These are phyloP conservation scores for Fomitopsis schrenkii DNA, from an alignment of 1,284 basidiomycete species.

Conservation along the genomic window DNA sequence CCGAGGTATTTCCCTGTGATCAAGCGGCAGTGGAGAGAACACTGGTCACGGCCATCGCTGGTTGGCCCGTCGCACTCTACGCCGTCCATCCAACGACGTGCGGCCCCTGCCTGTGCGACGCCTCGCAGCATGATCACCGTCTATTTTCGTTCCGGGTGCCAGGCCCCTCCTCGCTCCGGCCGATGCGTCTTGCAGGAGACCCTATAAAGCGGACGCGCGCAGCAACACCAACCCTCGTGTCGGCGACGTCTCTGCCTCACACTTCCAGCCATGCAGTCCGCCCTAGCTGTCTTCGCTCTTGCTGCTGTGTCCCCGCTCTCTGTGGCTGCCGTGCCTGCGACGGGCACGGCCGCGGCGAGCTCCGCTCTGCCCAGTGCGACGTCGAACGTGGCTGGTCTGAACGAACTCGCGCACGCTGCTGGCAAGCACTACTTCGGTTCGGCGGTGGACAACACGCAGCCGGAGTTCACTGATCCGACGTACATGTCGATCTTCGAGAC, in stretches of 20 bases:
- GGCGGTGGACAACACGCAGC: constrained; percentile 46
- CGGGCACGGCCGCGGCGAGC: constrained; percentile 2
- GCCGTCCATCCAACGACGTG: background rate
- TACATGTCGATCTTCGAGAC: constrained; percentile 42
- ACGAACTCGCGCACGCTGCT: constrained; percentile 39
- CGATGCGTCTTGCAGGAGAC: background rate
- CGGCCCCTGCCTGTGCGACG: background rate
- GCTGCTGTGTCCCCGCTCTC: background rate
- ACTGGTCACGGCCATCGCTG: background rate
- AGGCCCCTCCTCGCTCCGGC: background rate
- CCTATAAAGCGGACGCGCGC: background rate
- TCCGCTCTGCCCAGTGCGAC: constrained; percentile 5
- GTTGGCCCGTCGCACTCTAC: background rate
- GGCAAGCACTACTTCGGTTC: constrained; percentile 57
- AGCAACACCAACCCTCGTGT: background rate
- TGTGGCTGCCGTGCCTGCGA: constrained; percentile 1
- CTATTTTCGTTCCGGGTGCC: background rate
- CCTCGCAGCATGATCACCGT: background rate
- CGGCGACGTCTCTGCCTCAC: background rate
- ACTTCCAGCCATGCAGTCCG: background rate
- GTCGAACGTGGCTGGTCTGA: constrained; percentile 27
- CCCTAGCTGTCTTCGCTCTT: background rate
- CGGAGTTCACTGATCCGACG: constrained; percentile 41
- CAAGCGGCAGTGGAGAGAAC: background rate
- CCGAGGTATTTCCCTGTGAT: background rate